Evolutionary conservation across 140 eudicot genomes (phyloP).

Genomic region (Anethum foeniculum): DNA sequence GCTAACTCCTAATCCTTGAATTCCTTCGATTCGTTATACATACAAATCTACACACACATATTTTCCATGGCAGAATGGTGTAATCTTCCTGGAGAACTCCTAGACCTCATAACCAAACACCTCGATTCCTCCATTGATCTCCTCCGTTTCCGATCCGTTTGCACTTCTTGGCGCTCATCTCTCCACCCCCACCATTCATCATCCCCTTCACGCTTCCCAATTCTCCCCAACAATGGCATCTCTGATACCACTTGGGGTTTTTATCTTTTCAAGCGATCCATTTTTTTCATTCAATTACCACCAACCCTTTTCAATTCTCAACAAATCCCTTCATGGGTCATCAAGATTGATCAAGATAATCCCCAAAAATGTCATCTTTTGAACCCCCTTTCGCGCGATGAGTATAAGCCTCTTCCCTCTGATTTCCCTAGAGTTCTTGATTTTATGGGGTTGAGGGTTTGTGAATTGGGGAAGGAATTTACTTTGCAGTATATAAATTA

Average conservation of each 20-base stretch:
- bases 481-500: conserved; percentile 50
- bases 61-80: conserved; percentile 65
- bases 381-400: conserved; percentile 50
- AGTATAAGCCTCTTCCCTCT: conserved; percentile 29
- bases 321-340: conserved; percentile 35
- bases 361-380: conserved; percentile 38
- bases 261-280: conserved; percentile 59
- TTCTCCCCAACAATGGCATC: conserved; percentile 63
- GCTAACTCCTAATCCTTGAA: background rate
- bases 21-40: too few relatives aligned
- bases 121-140: conserved; percentile 51
- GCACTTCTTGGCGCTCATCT: conserved; percentile 81
- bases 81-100: conserved; percentile 67
- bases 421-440: conserved; percentile 44
- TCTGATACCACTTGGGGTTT: conserved; percentile 66
- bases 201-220: conserved; percentile 40
- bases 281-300: conserved; percentile 42
- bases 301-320: conserved; percentile 2
- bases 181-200: conserved; percentile 15
- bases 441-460: conserved; percentile 34
- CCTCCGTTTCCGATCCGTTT: conserved; percentile 76
- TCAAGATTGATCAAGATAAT: conserved; percentile 55
- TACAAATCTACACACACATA: background rate
- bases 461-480: conserved; percentile 59
- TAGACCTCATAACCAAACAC: conserved; percentile 48